Evolutionary conservation across 1,139 yeast species (phyloP).

Genomic region (Chernovozyma sophiae-reginae): DNA sequence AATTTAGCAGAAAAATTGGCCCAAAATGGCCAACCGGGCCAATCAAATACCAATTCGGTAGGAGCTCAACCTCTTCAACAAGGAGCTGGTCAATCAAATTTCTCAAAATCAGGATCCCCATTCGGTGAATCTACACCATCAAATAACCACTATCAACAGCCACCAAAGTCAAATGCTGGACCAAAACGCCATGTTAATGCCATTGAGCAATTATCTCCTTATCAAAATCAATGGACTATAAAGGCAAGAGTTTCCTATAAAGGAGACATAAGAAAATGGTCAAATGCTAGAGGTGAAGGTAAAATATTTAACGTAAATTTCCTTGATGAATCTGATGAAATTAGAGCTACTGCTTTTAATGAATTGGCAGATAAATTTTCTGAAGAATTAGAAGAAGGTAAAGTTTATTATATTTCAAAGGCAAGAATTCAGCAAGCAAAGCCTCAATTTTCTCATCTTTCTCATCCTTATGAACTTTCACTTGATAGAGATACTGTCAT

Average conservation of each 20-base stretch:
- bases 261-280: constrained; percentile 85
- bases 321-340: constrained; percentile 93
- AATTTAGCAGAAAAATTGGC: constrained; percentile 16
- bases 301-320: constrained; percentile 84
- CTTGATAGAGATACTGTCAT: constrained; percentile 78
- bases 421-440: constrained; percentile 82
- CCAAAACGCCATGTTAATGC: constrained; percentile 48
- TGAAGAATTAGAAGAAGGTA: constrained; percentile 79
- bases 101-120: constrained; percentile 8
- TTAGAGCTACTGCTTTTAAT: constrained; percentile 92
- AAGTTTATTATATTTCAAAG: constrained; percentile 78
- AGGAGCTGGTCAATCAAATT: constrained; percentile 6
- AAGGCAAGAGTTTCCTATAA: constrained; percentile 88
- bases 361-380: constrained; percentile 78
- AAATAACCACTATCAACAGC: constrained; percentile 14
- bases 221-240: constrained; percentile 86
- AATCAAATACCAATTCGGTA: background rate
- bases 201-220: constrained; percentile 87
- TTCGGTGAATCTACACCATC: constrained; percentile 9
- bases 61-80: constrained; percentile 11
- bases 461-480: constrained; percentile 84
- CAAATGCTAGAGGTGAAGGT: constrained; percentile 84
- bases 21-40: constrained; percentile 1
- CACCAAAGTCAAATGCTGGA: constrained; percentile 10
- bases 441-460: constrained; percentile 78